phyloP scores from a whole-genome alignment of 768 basidiomycete genomes.

The Hysterangium stoloniferum region DNA sequence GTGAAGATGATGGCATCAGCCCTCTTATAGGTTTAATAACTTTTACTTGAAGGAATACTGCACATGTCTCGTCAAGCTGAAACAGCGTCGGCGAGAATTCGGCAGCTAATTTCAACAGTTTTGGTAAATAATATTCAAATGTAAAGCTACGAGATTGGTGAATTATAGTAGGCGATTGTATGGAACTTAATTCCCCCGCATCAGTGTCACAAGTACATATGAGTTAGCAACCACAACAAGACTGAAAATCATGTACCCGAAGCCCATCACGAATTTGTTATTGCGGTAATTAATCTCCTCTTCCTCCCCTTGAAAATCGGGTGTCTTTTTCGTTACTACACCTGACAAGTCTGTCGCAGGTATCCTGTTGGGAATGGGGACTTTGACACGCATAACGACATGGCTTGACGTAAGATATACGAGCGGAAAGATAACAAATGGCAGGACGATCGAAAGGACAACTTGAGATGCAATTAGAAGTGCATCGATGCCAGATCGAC shows the following conservation, averaged over 20 bases:
- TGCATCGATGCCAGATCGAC: slow-evolving; percentile 34
- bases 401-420: slow-evolving; percentile 33
- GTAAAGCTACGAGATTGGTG: too few relatives aligned
- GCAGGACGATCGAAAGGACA: slow-evolving; percentile 37
- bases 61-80: too few relatives aligned
- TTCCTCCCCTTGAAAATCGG: not conserved
- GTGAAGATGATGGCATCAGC: too few relatives aligned
- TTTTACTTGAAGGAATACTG: too few relatives aligned
- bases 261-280: slow-evolving; percentile 26
- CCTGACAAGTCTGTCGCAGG: not conserved
- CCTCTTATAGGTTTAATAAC: too few relatives aligned
- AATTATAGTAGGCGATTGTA: too few relatives aligned
- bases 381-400: slow-evolving; percentile 26
- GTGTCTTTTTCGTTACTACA: not conserved
- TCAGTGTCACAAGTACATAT: slow-evolving; percentile 44
- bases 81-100: too few relatives aligned
- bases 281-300: slow-evolving; percentile 34
- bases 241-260: slow-evolving; percentile 41
- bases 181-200: too few relatives aligned
- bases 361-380: not conserved
- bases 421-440: slow-evolving; percentile 37
- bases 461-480: slow-evolving; percentile 46
- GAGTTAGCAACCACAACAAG: slow-evolving; percentile 43
- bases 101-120: too few relatives aligned
- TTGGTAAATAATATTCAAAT: too few relatives aligned